These are phyloP conservation scores for Stentor coeruleus DNA, from an alignment of 73 alveolate genomes.

Conservation along the genomic window DNA sequence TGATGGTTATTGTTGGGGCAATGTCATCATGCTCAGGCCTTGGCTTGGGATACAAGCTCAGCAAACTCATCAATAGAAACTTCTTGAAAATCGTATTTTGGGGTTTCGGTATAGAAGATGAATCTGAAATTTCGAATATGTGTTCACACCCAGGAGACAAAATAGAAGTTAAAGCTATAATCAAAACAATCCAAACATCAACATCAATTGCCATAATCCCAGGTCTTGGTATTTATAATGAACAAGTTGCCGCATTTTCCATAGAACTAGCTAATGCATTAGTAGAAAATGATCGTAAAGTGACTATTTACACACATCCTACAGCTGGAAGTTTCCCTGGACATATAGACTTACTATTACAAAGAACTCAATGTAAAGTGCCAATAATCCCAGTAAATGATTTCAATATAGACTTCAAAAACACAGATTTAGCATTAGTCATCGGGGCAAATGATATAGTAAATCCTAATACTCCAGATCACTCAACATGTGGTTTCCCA, in stretches of 20 bases:
- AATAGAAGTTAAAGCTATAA: background rate
- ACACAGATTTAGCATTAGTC: conserved; percentile 55
- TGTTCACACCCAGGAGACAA: background rate
- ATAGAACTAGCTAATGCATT: background rate
- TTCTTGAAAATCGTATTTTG: conserved; percentile 49
- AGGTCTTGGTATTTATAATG: conserved; percentile 79
- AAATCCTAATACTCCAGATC: conserved; percentile 64
- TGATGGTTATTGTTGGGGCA: conserved; percentile 71
- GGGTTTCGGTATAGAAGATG: conserved; percentile 43
- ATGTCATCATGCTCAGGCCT: conserved; percentile 64
- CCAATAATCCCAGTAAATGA: conserved; percentile 64
- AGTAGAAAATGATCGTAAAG: too few relatives aligned
- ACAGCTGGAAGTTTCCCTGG: conserved; percentile 92
- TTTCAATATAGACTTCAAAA: conserved; percentile 48
- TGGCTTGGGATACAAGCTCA: conserved; percentile 53
- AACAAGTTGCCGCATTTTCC: conserved; percentile 45
- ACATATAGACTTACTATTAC: conserved; percentile 69
- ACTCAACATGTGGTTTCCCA: conserved; percentile 59
- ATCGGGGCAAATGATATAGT: conserved; percentile 80
- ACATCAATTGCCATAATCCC: conserved; percentile 66
- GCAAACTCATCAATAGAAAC: conserved; percentile 57
- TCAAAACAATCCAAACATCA: conserved; percentile 28
- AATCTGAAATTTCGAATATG: background rate
- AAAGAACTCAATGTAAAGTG: conserved; percentile 75
- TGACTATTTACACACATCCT: conserved; percentile 79